Evolutionary conservation across 1,284 basidiomycete species (phyloP), one percentile per base, ranked within the genome.

Genomic region (Pisolithus thermaeus): DNA sequence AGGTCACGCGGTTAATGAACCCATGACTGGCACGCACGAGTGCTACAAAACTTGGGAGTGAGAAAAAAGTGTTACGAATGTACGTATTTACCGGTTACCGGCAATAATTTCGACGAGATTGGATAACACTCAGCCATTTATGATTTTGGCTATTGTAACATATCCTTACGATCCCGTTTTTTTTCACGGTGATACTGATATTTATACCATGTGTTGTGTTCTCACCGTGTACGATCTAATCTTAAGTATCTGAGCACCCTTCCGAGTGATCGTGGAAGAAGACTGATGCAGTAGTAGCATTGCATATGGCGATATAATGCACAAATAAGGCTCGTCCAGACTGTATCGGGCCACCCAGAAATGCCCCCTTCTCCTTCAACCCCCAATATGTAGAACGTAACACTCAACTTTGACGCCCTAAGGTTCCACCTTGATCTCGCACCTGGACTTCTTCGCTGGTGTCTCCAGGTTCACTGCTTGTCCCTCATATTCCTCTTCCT

Each of bases 51-150:
- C 37, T 46, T 11, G 38, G 22, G 2, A 16, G 35, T 14, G 16
- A 55, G 41, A 50, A 52, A 44, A 25, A 20, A 49, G 42, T 52
- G 59, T 39, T 41, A 55, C 23, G 53, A 54, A 62, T 55, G 47
- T 52, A 56, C 54, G 54, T 63, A 66, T 60, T 52, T 61, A 65
- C 64, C 53, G 55, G 56, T 51, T 61, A 65, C 64, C 54, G 55
- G 56, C 58, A 47, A 48, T 67, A 64, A 63, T 66, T 53, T 53
- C 46, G 50, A 53, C 46, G 55, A 54, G 54, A 63, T 56, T 54
- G 55, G 58, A 64, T 64, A 64, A 63, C 61, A 61, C 64, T 65
- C 55, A 59, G 62, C 56, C 59, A 18, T 52, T 58, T 60, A 57
- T 49, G 47, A 30, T 42, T 23, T 55, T 52, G 28, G 32, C 52